Base-by-base conservation (phyloP, 163 green algal species). In the Scenedesmus sp. region DNA sequence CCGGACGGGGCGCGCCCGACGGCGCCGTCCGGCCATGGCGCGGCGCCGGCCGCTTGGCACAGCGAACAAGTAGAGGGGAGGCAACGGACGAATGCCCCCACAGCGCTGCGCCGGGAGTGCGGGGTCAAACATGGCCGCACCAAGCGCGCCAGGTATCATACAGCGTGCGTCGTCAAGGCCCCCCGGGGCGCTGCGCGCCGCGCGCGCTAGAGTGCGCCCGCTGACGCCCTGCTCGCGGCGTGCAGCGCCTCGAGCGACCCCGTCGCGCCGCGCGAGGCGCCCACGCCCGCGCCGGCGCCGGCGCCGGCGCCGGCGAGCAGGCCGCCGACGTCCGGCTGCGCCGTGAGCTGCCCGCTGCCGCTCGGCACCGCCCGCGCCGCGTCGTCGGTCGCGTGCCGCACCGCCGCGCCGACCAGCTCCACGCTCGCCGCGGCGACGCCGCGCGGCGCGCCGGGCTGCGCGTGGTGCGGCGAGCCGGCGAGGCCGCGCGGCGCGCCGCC, bases 181-280 rank as follows among this genome's bases (percentile, higher is more conserved):
- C 57, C n/a, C 18, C 10, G 14, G n/a, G 6, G 39, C 29, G 20
- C 24, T 65, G 57, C 57, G 39, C 29, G 29, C n/a, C 29, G 20
- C 57, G 34, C n/a, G 14, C 15, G 22, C 33, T 34, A 69, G 60
- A 34, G 51, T 13, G 18, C 22, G 28, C 45, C 24, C 56, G 22
- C 24, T 1, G 24, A 14, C 22, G 5, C 39, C 28, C n/a, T 31
- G 58, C 31, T 66, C 10, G 67, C 67, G n/a, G 31, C 29, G 20
- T 76, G 67, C 34, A 76, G 51, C 67, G 51, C 67, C 26, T 76
- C 67, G n/a, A 76, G 26, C 17, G 67, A 76, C 2, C 67, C 67
- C 28, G 22, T 56, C 14, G 58, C 31, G 18, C n/a, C n/a, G n/a
- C n/a, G n/a, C n/a, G n/a, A n/a, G n/a, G n/a, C n/a, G n/a, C n/a